These are phyloP conservation scores for Metschnikowia sp. DNA, from an alignment of 805 yeast species.

Conservation along the genomic window DNA sequence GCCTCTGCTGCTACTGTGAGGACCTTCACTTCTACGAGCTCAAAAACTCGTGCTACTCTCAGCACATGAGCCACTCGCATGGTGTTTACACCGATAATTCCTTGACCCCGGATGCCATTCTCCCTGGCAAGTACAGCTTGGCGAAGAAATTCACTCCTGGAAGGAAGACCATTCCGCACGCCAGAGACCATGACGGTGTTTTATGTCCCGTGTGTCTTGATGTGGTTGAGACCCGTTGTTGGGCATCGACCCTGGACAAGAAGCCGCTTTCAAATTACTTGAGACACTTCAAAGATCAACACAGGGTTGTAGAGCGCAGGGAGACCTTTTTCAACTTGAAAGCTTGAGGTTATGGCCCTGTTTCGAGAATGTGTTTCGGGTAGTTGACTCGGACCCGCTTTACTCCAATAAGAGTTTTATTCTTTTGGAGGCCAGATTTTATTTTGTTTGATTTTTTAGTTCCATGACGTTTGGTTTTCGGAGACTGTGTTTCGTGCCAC, in stretches of 20 bases:
- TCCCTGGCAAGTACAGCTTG: constrained; percentile 19
- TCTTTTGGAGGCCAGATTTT: no score
- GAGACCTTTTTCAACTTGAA: no score
- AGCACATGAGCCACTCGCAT: constrained; percentile 33
- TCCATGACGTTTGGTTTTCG: no score
- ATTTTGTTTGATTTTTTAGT: no score
- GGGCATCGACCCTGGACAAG: constrained; percentile 15
- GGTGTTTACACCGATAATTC: constrained; percentile 30
- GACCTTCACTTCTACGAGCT: constrained; percentile 26
- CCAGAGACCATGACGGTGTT: constrained; percentile 22
- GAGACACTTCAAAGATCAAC: constrained; percentile 16
- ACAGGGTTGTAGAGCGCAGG: constrained; percentile 3
- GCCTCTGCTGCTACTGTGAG: constrained; percentile 35
- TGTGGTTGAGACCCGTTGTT: constrained; percentile 21
- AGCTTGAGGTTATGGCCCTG: not conserved
- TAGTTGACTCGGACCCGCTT: no score
- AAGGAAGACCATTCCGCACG: constrained; percentile 23
- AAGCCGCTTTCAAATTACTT: constrained; percentile 18
- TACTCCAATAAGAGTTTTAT: no score
- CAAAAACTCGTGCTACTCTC: constrained; percentile 32
- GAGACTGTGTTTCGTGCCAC: no score
- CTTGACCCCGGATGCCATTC: constrained; percentile 29
- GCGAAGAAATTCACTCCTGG: constrained; percentile 17
- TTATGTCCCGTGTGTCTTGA: constrained; percentile 29
- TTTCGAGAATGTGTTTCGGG: no score